These are phyloP conservation scores for Diaporthe vaccinii DNA, from an alignment of 2,329 filamentous ascomycete species.

Conservation along the genomic window DNA sequence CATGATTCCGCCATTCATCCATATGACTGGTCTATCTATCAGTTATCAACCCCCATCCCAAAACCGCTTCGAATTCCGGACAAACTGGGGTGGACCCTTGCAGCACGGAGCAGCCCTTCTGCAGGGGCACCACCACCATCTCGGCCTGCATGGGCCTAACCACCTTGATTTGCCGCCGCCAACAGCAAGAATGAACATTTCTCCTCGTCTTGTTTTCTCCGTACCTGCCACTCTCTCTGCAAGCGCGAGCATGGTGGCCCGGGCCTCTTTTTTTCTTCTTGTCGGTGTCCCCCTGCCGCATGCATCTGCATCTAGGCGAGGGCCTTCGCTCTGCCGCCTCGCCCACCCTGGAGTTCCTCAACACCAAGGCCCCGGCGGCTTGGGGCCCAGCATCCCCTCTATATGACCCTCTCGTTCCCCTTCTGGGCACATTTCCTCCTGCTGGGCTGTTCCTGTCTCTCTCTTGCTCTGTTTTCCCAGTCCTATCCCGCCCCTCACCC, in stretches of 20 bases:
- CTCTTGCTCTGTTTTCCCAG: slow-evolving; percentile 3
- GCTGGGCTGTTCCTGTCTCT: slow-evolving; percentile 10
- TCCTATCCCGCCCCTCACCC: background rate
- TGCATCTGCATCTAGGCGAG: slow-evolving; percentile 18
- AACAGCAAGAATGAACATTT: slow-evolving; percentile 8
- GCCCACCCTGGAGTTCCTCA: slow-evolving; percentile 2
- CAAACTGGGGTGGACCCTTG: slow-evolving; percentile 13
- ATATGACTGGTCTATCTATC: slow-evolving; percentile 13
- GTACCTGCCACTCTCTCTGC: background rate
- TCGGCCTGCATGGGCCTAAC: slow-evolving; percentile 19
- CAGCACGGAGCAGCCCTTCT: slow-evolving; percentile 9
- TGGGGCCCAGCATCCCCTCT: slow-evolving; percentile 13
- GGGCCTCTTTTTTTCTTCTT: background rate
- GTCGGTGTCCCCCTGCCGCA: background rate
- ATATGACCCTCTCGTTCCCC: slow-evolving; percentile 21
- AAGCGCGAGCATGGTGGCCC: background rate
- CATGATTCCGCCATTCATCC: slow-evolving; percentile 12
- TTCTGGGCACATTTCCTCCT: background rate
- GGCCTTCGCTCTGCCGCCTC: slow-evolving; percentile 5
- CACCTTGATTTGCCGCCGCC: slow-evolving; percentile 23
- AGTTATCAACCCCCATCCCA: background rate
- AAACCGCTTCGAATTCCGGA: background rate
- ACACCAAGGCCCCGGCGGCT: slow-evolving; percentile 33
- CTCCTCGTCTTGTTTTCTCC: slow-evolving; percentile 19
- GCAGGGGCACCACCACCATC: slow-evolving; percentile 35